Evolutionary conservation across 345 rosid genomes (phyloP).

Genomic region (Triadica sebifera): DNA sequence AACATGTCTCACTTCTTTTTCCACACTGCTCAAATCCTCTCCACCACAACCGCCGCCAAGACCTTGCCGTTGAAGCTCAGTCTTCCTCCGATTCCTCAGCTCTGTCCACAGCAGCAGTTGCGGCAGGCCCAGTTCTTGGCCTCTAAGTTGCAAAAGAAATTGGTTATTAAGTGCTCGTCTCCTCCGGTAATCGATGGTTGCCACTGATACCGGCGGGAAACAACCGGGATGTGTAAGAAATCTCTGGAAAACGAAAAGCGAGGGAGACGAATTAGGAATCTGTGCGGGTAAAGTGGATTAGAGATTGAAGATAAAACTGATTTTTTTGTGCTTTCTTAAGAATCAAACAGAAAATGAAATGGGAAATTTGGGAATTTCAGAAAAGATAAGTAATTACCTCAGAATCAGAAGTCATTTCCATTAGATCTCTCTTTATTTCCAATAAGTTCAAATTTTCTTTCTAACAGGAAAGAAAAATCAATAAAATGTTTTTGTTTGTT

Average conservation of each 20-base stretch:
- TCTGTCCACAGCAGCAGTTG: constrained; percentile 11
- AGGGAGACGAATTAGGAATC: constrained; percentile 16
- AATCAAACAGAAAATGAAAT: background rate
- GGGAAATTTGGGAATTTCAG: background rate
- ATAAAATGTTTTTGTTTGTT: background rate
- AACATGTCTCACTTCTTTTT: constrained; percentile 27
- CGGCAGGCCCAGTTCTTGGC: constrained; percentile 1
- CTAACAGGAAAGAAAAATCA: too few species aligned
- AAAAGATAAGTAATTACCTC: background rate
- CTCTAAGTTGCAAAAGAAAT: constrained; percentile 37
- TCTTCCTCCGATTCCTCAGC: constrained; percentile 8
- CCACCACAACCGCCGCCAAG: background rate
- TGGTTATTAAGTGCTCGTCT: constrained; percentile 34
- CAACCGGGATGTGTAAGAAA: too few species aligned
- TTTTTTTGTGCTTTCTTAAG: background rate
- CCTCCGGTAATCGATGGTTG: constrained; percentile 38
- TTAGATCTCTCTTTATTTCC: background rate
- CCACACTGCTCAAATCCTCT: constrained; percentile 20
- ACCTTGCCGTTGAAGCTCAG: constrained; percentile 7
- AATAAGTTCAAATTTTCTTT: background rate
- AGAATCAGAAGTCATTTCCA: constrained; percentile 1
- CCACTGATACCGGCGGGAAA: too few species aligned
- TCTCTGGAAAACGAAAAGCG: too few species aligned
- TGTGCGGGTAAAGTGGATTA: background rate
- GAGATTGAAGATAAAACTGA: background rate